Conservation (phyloP, 805 yeast species). For the Suhomyces kilbournensis region DNA sequence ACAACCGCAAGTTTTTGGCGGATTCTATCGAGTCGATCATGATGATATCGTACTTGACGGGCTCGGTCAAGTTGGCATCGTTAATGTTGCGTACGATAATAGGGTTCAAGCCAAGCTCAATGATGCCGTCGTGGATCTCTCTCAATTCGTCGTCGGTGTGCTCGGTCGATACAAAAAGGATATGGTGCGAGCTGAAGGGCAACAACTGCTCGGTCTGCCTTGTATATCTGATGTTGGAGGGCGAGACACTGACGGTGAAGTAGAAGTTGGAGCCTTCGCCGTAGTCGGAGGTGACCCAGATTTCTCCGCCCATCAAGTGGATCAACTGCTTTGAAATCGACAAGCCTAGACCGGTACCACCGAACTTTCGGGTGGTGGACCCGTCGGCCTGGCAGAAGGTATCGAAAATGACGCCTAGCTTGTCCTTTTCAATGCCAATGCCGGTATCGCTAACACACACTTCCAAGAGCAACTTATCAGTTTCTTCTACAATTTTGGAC, state of each 20-base stretch:
- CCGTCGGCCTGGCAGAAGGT: slow-evolving; percentile 94
- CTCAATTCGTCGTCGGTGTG: slow-evolving; percentile 50
- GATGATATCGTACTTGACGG: slow-evolving; percentile 71
- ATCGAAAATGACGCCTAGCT: slow-evolving; percentile 80
- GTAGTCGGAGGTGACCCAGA: slow-evolving; percentile 81
- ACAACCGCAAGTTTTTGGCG: slow-evolving; percentile 62
- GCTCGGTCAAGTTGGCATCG: slow-evolving; percentile 55
- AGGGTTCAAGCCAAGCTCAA: slow-evolving; percentile 59
- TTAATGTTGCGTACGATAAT: slow-evolving; percentile 53
- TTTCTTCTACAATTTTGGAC: slow-evolving; percentile 28
- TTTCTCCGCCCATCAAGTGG: slow-evolving; percentile 90
- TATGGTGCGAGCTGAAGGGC: slow-evolving; percentile 70
- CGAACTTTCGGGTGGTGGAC: slow-evolving; percentile 86
- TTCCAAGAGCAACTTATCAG: slow-evolving; percentile 55
- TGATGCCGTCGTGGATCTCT: slow-evolving; percentile 51
- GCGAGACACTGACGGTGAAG: slow-evolving; percentile 77
- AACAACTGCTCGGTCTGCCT: slow-evolving; percentile 65
- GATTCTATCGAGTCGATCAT: slow-evolving; percentile 77
- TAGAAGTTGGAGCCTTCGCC: slow-evolving; percentile 82
- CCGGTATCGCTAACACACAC: slow-evolving; percentile 90
- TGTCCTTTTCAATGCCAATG: slow-evolving; percentile 84
- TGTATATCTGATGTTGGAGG: slow-evolving; percentile 59
- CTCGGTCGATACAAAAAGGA: slow-evolving; percentile 66
- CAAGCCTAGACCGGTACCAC: slow-evolving; percentile 89
- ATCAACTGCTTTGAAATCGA: slow-evolving; percentile 85